Conservation (phyloP, 164 flowering plant genomes). For the Berberis vulgaris region DNA sequence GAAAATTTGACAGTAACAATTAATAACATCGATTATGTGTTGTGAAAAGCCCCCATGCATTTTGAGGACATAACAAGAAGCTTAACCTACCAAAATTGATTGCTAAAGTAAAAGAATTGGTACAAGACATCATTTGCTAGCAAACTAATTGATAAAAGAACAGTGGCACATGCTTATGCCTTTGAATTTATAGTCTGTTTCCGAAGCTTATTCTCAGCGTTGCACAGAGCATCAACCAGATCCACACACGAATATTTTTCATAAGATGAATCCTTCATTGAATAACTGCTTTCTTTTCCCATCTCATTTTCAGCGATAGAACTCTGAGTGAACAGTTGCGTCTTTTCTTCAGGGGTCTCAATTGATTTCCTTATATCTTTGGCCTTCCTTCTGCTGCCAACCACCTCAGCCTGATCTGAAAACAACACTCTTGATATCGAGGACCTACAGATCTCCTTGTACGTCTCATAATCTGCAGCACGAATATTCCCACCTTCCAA, state of each 20-base stretch:
- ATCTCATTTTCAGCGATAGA: not conserved
- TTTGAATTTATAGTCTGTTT: slow-evolving; percentile 8
- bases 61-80: too few species aligned
- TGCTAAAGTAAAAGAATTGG: too few species aligned
- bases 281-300: too few species aligned
- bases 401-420: slow-evolving; percentile 76
- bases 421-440: slow-evolving; percentile 46
- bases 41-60: too few species aligned
- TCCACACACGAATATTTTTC: slow-evolving; percentile 13
- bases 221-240: slow-evolving; percentile 21
- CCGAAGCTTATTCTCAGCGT: not conserved
- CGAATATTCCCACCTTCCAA: slow-evolving; percentile 56
- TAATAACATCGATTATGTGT: too few species aligned
- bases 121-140: too few species aligned
- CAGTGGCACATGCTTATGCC: not conserved
- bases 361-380: not conserved
- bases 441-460: slow-evolving; percentile 68
- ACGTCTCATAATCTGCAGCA: slow-evolving; percentile 62
- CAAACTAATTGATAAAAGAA: too few species aligned
- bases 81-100: too few species aligned
- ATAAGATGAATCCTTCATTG: slow-evolving; percentile 1
- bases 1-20: too few species aligned
- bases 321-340: too few species aligned
- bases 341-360: too few species aligned
- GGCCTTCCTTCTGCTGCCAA: slow-evolving; percentile 34